Base-by-base conservation (phyloP, 2,329 filamentous ascomycete species). In the Septoria petroselini region DNA sequence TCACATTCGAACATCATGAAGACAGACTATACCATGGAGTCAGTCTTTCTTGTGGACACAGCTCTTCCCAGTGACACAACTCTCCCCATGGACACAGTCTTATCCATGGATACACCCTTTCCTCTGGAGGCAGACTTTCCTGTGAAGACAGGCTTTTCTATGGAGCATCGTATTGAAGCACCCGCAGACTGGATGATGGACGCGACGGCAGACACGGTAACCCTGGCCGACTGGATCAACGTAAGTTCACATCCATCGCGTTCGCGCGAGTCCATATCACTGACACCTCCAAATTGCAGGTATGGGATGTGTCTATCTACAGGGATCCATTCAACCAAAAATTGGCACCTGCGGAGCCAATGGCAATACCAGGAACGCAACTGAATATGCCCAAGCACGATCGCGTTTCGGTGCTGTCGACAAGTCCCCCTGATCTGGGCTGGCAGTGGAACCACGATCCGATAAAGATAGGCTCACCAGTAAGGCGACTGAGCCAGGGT, bases 351-450 rank as follows among this genome's bases (percentile, higher is more conserved):
- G 37, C 4, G 15, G 31, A 30, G 9, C 41, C 31, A 4, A 9
- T 37, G 2, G 17, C 18, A 12, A 45, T 37, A 1, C n/a, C 41
- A 21, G 19, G 19, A 27, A 11, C 15, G 19, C 31, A 29, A 4
- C 30, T n/a, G 33, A 25, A n/a, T 21, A 9, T 45, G 19, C 41
- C 31, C 18, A 45, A 45, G 14, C 41, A 45, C 9, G 35, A 30
- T 35, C 41, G 41, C 17, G 41, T 45, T 4, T 45, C 31, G 12
- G 19, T 45, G 4, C 30, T 45, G 23, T 45, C 41, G 2, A 45
- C 41, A 23, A 45, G 41, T 18, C 41, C 41, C 6, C 41, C 41
- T 18, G 41, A 45, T n/a, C 7, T 45, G 12, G 41, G 41, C 31
- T 45, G 41, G 41, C 31, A 37, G 5, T 45, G 41, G 41, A 21